These are phyloP conservation scores for Colletotrichum higginsianum DNA, from an alignment of 2,329 filamentous ascomycete genomes.

Conservation along the genomic window DNA sequence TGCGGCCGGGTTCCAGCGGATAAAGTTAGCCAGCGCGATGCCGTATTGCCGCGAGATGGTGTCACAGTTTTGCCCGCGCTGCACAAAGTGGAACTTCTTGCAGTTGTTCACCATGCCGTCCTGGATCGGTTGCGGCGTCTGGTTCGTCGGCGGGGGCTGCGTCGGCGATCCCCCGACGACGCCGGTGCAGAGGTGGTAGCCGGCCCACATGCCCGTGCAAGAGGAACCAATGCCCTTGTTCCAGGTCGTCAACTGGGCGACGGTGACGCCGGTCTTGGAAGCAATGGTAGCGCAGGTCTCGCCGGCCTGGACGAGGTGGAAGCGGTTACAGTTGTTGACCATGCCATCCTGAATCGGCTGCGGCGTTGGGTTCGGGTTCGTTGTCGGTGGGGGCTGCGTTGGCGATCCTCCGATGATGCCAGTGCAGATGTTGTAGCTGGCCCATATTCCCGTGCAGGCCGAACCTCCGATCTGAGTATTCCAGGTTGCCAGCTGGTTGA, in stretches of 20 bases:
- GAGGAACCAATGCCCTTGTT: constrained; percentile 22
- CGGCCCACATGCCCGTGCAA: constrained; percentile 26
- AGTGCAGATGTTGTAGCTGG: constrained; percentile 10
- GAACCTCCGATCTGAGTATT: constrained; percentile 32
- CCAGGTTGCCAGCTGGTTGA: constrained; percentile 44
- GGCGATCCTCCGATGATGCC: constrained; percentile 11
- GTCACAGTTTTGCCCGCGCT: constrained; percentile 45
- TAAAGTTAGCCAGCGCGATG: constrained; percentile 47
- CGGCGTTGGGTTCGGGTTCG: constrained; percentile 44
- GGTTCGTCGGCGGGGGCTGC: constrained; percentile 13
- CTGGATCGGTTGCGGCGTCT: constrained; percentile 49
- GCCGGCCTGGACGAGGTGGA: constrained; percentile 19
- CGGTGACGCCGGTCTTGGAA: constrained; percentile 45
- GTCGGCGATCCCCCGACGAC: constrained; percentile 8
- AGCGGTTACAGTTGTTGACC: constrained; percentile 32
- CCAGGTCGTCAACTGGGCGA: constrained; percentile 45
- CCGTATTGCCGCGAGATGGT: constrained; percentile 45
- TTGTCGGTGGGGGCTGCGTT: constrained; percentile 8
- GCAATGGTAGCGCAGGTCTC: constrained; percentile 22
- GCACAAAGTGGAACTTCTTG: constrained; percentile 48
- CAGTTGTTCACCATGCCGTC: constrained; percentile 49
- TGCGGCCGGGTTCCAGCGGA: constrained; percentile 43
- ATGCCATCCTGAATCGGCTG: constrained; percentile 49
- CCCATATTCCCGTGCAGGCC: constrained; percentile 28
- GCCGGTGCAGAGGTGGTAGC: constrained; percentile 14